A percentile compares a stretch with the other conserved stretches of the same genome.
These are phyloP conservation scores for Macrolepiota albuminosa DNA, from an alignment of 768 basidiomycete genomes.

Conservation along the genomic window DNA sequence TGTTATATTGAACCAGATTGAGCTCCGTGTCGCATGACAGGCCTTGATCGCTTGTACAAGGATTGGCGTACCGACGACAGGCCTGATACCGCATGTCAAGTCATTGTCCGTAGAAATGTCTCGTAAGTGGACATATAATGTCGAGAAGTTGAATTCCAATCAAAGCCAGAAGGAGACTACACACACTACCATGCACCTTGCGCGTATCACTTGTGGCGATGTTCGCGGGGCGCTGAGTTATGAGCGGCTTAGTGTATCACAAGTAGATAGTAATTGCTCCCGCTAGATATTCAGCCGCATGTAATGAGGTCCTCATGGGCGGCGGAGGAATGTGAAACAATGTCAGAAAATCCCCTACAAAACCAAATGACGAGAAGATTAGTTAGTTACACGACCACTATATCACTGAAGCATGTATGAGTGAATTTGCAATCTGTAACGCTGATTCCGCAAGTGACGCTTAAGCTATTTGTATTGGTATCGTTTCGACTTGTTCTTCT, in stretches of 20 bases:
- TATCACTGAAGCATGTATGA: background rate
- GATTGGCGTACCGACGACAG: background rate
- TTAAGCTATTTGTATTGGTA: background rate
- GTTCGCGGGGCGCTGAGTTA: background rate
- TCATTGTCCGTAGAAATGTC: background rate
- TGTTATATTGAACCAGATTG: conserved; percentile 1
- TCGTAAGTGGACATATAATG: conserved; percentile 12
- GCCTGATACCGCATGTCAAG: conserved; percentile 1
- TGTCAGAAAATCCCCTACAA: conserved; percentile 3
- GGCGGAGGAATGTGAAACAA: background rate
- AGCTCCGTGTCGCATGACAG: background rate
- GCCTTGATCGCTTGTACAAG: background rate
- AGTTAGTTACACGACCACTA: background rate
- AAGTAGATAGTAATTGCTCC: background rate
- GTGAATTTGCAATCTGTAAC: background rate
- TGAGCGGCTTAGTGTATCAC: background rate
- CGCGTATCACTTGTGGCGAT: conserved; percentile 3
- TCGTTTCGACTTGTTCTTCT: background rate
- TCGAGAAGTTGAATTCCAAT: conserved; percentile 8
- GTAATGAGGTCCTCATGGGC: too few relatives aligned
- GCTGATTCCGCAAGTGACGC: background rate
- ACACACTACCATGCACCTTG: background rate
- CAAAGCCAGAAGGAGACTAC: background rate
- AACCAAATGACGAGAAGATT: background rate
- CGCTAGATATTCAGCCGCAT: background rate